Conservation (phyloP, 257 asterid genomes). For the Nyctanthes arbortristis region DNA sequence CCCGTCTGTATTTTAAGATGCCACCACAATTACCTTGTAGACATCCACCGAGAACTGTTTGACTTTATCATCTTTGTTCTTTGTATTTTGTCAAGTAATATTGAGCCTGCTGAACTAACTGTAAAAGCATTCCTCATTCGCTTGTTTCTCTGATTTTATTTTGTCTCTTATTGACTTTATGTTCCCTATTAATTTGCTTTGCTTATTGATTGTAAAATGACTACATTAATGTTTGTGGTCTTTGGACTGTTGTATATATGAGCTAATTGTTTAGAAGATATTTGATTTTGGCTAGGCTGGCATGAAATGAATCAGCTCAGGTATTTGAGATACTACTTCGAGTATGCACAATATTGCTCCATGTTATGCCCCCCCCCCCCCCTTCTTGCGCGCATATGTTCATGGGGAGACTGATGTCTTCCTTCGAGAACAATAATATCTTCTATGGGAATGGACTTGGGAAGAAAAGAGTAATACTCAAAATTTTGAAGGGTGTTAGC, state of each 20-base stretch:
- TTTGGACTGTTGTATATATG: neutral
- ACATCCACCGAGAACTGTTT: neutral
- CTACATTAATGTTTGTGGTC: neutral
- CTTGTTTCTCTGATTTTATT: slow-evolving; percentile 2
- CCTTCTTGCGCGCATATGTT: neutral
- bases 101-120: neutral
- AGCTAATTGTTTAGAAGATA: neutral
- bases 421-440: neutral
- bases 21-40: neutral
- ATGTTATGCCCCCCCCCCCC: neutral
- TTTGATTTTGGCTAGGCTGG: neutral
- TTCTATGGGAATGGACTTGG: neutral
- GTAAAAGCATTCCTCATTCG: neutral
- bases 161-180: neutral
- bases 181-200: neutral
- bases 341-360: neutral
- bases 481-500: neutral
- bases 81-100: neutral
- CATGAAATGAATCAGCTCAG: neutral
- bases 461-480: neutral
- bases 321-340: neutral
- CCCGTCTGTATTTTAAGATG: neutral
- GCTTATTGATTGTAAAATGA: neutral
- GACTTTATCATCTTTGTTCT: neutral
- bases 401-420: neutral